phyloP scores from a whole-genome alignment of 305 asterid genomes.

The Solanum hybrid region DNA sequence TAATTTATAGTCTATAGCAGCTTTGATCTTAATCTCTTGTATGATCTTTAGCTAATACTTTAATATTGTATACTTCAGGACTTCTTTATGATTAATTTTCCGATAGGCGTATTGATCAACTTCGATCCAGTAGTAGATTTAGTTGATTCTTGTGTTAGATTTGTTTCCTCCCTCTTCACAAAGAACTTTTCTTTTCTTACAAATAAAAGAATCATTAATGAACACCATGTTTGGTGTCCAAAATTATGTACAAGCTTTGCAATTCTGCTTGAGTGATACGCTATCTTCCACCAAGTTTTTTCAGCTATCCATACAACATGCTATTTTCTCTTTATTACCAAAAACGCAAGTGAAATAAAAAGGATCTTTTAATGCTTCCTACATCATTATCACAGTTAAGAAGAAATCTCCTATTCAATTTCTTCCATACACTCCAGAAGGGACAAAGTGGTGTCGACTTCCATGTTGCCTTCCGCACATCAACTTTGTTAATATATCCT shows the following conservation, averaged over 20 bases:
- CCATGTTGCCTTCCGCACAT: background rate
- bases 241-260: background rate
- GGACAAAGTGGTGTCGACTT: background rate
- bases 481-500: background rate
- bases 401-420: background rate
- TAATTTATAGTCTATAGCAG: background rate
- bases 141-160: constrained; percentile 2
- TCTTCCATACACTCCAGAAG: background rate
- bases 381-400: background rate
- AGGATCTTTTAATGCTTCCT: background rate
- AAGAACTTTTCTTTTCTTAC: background rate
- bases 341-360: background rate
- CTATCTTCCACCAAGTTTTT: background rate
- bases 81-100: background rate
- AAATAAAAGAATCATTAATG: background rate
- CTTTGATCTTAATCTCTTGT: background rate
- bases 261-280: background rate
- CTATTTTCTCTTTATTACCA: background rate
- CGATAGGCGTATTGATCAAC: background rate
- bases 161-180: background rate
- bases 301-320: background rate
- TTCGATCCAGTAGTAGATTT: background rate
- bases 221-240: background rate
- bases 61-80: background rate
- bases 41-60: background rate